These are phyloP conservation scores for Shiraia bambusicola DNA, from an alignment of 2,329 filamentous ascomycete genomes.

Conservation along the genomic window DNA sequence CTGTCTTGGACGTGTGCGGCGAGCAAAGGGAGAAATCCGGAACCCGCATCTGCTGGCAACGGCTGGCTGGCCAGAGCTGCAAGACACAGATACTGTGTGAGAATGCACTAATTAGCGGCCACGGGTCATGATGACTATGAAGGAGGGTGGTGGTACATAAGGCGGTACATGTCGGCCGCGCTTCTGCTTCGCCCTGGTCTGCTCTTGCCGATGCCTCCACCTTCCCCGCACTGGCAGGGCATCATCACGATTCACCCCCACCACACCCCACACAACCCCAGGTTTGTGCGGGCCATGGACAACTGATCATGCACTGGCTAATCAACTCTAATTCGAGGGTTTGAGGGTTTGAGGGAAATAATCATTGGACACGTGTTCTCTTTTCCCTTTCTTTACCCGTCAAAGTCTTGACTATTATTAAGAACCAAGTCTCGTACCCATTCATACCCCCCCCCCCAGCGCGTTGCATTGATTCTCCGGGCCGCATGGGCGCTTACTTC, in stretches of 20 bases:
- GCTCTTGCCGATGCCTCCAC: constrained; percentile 24
- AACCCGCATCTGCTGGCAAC: constrained; percentile 39
- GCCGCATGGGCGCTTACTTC: no score
- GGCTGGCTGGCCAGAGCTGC: constrained; percentile 12
- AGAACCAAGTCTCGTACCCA: no score
- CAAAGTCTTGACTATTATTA: no score
- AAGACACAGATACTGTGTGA: constrained; percentile 11
- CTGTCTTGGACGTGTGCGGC: constrained; percentile 18
- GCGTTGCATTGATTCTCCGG: no score
- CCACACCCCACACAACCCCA: constrained; percentile 17
- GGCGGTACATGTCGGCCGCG: constrained; percentile 25
- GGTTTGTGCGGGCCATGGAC: constrained; percentile 1
- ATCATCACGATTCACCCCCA: not conserved
- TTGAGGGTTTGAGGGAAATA: no score
- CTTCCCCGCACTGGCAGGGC: constrained; percentile 28
- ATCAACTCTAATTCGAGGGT: no score
- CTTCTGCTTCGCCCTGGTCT: constrained; percentile 15
- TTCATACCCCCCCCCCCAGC: no score
- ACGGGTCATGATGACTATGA: constrained; percentile 20
- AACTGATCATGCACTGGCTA: not conserved
- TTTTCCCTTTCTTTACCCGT: no score
- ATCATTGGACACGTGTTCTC: no score
- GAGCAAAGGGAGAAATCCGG: constrained; percentile 20
- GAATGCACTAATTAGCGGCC: constrained; percentile 13
- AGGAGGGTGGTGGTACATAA: constrained; percentile 28